Conservation (phyloP, 1,139 yeast species). For the Nakaseomyces delphensis region DNA sequence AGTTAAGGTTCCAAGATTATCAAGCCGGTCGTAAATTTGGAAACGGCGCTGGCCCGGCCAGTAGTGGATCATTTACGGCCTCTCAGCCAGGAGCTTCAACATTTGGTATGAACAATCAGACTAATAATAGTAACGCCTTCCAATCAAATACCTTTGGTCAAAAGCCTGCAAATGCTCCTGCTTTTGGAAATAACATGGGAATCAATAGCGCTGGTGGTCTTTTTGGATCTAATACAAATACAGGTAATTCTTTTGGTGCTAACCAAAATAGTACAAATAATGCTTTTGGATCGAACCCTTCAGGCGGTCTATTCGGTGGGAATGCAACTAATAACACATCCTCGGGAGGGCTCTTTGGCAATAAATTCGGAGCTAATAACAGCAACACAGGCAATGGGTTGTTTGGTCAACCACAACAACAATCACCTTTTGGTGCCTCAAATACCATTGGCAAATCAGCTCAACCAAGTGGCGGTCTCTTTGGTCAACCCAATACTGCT, state of each 20-base stretch:
- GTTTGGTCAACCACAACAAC: constrained; percentile 32
- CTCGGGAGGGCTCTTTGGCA: constrained; percentile 24
- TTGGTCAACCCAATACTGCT: constrained; percentile 10
- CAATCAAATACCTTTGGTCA: constrained; percentile 27
- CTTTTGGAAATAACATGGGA: constrained; percentile 17
- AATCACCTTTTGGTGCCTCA: constrained; percentile 10
- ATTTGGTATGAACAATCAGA: constrained; percentile 12
- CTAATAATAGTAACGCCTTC: constrained; percentile 14
- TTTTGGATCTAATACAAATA: constrained; percentile 28
- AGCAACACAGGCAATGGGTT: constrained; percentile 29
- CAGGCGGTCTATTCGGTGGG: constrained; percentile 29
- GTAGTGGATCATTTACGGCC: constrained; percentile 31
- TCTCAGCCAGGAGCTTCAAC: constrained; percentile 9
- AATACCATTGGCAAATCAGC: constrained; percentile 9
- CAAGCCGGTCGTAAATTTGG: constrained; percentile 52
- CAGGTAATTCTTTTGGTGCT: constrained; percentile 17
- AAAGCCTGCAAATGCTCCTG: constrained; percentile 8
- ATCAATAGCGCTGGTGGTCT: constrained; percentile 32
- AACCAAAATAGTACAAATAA: constrained; percentile 9
- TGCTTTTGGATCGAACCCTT: constrained; percentile 9
- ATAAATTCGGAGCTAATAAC: constrained; percentile 11
- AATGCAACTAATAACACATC: constrained; percentile 16
- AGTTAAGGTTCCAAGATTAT: constrained; percentile 82
- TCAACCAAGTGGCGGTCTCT: constrained; percentile 18
- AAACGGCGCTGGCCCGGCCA: constrained; percentile 19